These are phyloP conservation scores for Sphaerulina vaccinii DNA, from an alignment of 2,329 filamentous ascomycete genomes.

Conservation along the genomic window DNA sequence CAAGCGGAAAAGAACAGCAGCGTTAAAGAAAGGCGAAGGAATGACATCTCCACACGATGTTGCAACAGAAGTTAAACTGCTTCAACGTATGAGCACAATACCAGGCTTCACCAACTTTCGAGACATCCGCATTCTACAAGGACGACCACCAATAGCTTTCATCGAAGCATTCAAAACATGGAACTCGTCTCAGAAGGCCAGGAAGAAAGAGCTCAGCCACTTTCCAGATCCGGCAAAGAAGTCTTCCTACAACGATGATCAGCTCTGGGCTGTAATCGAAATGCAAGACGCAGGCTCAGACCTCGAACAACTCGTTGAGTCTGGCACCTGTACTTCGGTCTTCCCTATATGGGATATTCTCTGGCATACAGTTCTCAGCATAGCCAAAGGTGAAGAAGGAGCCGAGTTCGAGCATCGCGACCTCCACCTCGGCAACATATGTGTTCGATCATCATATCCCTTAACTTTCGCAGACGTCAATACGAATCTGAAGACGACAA, in stretches of 20 bases:
- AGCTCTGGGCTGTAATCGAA: conserved; percentile 64
- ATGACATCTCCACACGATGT: conserved; percentile 49
- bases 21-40: conserved; percentile 41
- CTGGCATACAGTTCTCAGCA: conserved; percentile 62
- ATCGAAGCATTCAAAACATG: conserved; percentile 46
- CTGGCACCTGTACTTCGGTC: conserved; percentile 40
- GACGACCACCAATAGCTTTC: conserved; percentile 54
- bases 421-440: conserved; percentile 66
- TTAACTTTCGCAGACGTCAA: conserved; percentile 25
- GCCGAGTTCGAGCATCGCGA: conserved; percentile 65
- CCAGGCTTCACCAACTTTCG: conserved; percentile 64
- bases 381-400: conserved; percentile 61
- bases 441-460: conserved; percentile 42
- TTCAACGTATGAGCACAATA: conserved; percentile 58
- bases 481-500: conserved; percentile 35
- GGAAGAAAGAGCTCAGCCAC: conserved; percentile 42
- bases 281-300: conserved; percentile 66
- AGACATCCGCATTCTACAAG: conserved; percentile 58
- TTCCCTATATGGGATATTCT: conserved; percentile 62
- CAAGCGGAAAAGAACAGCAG: conserved; percentile 51
- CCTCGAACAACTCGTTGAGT: conserved; percentile 44
- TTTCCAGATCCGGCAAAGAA: conserved; percentile 59
- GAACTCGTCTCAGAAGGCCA: conserved; percentile 45
- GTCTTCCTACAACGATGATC: conserved; percentile 52
- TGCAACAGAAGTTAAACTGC: conserved; percentile 49